Evolutionary conservation across 2,329 filamentous ascomycete genomes (phyloP), one percentile per base, ranked within the genome.

Genomic region (Venturia effusa): DNA sequence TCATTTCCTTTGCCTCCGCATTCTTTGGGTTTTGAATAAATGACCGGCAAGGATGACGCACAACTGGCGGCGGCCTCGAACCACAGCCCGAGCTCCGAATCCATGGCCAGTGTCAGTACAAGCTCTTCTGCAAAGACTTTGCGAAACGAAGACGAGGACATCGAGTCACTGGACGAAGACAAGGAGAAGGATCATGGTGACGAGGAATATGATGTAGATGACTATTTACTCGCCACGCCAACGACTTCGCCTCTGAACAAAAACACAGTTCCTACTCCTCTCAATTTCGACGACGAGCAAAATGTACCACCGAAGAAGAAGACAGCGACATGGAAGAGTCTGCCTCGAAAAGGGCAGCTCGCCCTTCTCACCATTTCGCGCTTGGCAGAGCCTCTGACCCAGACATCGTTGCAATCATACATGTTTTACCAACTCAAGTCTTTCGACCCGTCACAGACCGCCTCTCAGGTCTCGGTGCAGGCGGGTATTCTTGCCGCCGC

Each of bases 371-470:
- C 88, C 0, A 77, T 95, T 55, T 88, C 90, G 10, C 85, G 92
- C 34, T 78, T 96, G 27, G 90, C 88, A 13, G 92, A 96, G 72
- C 91, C 91, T 3, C 78, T 96, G 41, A 88, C 90, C 0, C 89
- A 94, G 71, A 92, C 89, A 0, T 90, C 86, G 15, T 74, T 92
- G 10, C 83, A 88, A 74, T 83, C 88, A 1, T 95, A 95, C 74
- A 86, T 95, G 79, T 95, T 90, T 76, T 95, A 93, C 74, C 90
- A 94, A 73, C 83, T 96, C n/a, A 86, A 85, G 68, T 93, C 87
- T 65, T 93, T 96, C 69, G 81, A 89, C 30, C 79, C 80, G 2
- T 79, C 75, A 27, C 73, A 81, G 24, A 76, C 82, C 2, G 82
- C 86, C 63, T 81, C 81, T 1, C 85, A 83, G 1, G 92, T 96